Conservation (phyloP, 2,329 filamentous ascomycete species). For the Penicillium sp. region DNA sequence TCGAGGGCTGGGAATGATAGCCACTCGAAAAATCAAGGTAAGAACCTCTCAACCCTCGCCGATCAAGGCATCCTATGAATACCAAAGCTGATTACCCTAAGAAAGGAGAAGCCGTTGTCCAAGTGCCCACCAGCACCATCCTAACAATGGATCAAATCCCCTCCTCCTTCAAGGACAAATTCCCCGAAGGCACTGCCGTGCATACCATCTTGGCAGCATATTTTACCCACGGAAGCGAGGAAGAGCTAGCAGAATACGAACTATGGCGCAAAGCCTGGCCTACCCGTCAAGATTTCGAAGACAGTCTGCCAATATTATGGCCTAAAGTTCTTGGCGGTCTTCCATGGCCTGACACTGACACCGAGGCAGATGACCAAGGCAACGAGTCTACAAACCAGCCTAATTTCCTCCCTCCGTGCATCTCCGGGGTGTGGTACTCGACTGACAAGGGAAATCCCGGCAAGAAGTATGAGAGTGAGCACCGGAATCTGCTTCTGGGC, state of each 20-base stretch:
- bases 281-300: slow-evolving; percentile 62
- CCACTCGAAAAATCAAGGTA: slow-evolving; percentile 70
- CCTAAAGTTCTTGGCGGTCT: slow-evolving; percentile 47
- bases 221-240: slow-evolving; percentile 59
- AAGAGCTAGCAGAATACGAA: slow-evolving; percentile 55
- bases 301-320: slow-evolving; percentile 65
- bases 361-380: slow-evolving; percentile 25
- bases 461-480: slow-evolving; percentile 38
- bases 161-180: slow-evolving; percentile 56
- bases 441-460: slow-evolving; percentile 32
- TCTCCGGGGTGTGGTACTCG: slow-evolving; percentile 46
- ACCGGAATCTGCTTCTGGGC: slow-evolving; percentile 49
- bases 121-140: slow-evolving; percentile 68
- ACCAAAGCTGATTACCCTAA: slow-evolving; percentile 35
- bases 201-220: slow-evolving; percentile 77
- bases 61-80: slow-evolving; percentile 2
- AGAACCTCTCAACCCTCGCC: slow-evolving; percentile 9
- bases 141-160: slow-evolving; percentile 69
- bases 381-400: slow-evolving; percentile 4
- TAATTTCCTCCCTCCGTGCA: slow-evolving; percentile 43
- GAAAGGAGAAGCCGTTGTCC: slow-evolving; percentile 67
- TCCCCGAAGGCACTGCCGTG: slow-evolving; percentile 63
- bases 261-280: slow-evolving; percentile 74
- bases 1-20: slow-evolving; percentile 78
- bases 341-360: slow-evolving; percentile 40